Evolutionary conservation across 176 grass and related monocot genomes (phyloP), one percentile per base, ranked within the genome.

Genomic region (Juncus inflexus): DNA sequence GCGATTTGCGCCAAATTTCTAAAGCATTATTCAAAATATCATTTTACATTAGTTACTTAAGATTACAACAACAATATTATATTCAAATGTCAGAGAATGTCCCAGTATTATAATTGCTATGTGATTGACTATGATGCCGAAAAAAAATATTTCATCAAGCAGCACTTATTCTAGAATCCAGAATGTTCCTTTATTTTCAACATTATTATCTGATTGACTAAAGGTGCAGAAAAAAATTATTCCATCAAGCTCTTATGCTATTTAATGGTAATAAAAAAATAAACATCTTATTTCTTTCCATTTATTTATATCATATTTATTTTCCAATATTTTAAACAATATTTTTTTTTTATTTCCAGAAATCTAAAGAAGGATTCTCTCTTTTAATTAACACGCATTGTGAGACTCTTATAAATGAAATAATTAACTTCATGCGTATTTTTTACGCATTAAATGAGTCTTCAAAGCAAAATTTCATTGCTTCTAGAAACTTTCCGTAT

Each of bases 401-500:
- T 63, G 79, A 73, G 63, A 56, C 42, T 64, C 50, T 86, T 69
- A 61, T 88, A 77, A 50, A 86, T 86, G 82, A 77, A 57, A 84
- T 80, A 69, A 81, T 73, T 7, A 37, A 81, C 52, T 79, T 84
- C 38, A 86, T 97, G 77, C 64, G 72, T 75, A 69, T 37, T 36
- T 67, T 63, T 50, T 65, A 50, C 66, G 72, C 61, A 14, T 41
- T 50, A 51, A 74, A 35, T 36, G 60, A 52, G 4, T 49, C 57
- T 15, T 36, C 14, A 53, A 78, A 80, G 71, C 81, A 83, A 64
- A 85, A 28, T 75, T 59, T 14, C 37, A 9, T 76, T 91, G 52
- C 65, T 82, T 71, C 66, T 73, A 58, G 92, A 91, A 84, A 84
- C 82, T 12, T 89, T 79, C 55, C 92, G 77, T 62, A 81, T 79